Evolutionary conservation across 768 basidiomycete genomes (phyloP).

Genomic region (Ramaria sp.): DNA sequence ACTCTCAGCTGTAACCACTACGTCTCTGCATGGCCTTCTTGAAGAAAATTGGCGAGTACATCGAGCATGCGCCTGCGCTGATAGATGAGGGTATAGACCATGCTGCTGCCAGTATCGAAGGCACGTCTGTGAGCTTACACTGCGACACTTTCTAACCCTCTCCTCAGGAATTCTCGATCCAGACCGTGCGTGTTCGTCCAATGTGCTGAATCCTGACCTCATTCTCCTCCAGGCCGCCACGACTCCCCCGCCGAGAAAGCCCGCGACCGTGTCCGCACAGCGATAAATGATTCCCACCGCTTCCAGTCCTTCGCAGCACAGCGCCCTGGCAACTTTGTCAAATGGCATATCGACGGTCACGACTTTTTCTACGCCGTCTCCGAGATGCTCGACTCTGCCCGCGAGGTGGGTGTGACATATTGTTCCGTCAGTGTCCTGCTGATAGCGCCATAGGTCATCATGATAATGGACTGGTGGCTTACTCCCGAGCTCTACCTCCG

Average conservation of each 20-base stretch:
- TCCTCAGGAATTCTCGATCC: neutral
- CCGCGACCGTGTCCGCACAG: conserved; percentile 58
- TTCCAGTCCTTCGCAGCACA: conserved; percentile 77
- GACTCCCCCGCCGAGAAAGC: conserved; percentile 65
- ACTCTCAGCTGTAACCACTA: neutral
- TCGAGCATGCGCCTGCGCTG: conserved; percentile 12
- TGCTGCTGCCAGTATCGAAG: conserved; percentile 13
- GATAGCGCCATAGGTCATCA: conserved; percentile 20
- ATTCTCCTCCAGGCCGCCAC: conserved; percentile 41
- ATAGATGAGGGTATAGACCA: conserved; percentile 13
- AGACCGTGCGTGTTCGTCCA: conserved; percentile 6
- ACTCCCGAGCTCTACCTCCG: conserved; percentile 92
- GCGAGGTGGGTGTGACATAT: neutral
- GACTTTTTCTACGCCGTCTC: conserved; percentile 96
- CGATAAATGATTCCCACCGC: conserved; percentile 72
- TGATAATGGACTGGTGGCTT: conserved; percentile 73
- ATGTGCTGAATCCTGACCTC: conserved; percentile 11
- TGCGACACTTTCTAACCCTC: neutral
- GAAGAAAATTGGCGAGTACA: conserved; percentile 21
- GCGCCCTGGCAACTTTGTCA: conserved; percentile 60
- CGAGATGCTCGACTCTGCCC: conserved; percentile 73
- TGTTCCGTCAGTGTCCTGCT: neutral
- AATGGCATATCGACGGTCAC: conserved; percentile 94
- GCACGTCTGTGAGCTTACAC: conserved; percentile 1
- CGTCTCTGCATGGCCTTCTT: conserved; percentile 29